Evolutionary conservation across 495 filamentous ascomycete genomes (phyloP), one percentile per base, ranked within the genome.

Genomic region (Tuber melanosporum): DNA sequence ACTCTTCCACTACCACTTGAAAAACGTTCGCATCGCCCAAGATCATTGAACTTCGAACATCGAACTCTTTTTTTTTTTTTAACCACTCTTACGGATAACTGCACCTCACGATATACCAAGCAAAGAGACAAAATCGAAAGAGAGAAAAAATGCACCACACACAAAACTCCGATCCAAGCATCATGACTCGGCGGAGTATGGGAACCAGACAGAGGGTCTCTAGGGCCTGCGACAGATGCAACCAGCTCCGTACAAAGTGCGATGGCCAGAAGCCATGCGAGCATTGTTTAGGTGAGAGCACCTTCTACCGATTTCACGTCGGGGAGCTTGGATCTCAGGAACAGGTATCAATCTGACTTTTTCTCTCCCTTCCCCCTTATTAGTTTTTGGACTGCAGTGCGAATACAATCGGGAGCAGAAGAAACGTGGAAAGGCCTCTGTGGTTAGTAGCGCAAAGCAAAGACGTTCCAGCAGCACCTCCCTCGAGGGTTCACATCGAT

Each of bases 201-300:
- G 78, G 77, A 36, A 80, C 78, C 46, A 80, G 78, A 73, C 78
- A 80, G 69, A 73, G 78, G 76, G 78, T 80, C 71, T 80, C 78
- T 26, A 76, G 78, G 26, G 78, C 78, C 62, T 80, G 94, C 85
- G 94, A 97, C 84, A 94, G 96, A 84, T 97, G 94, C 86, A 97
- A 97, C 85, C 94, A 97, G 84, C 87, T 97, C 66, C 89, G 94
- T 82, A 97, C 94, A 70, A 97, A 95, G 85, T 97, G 94, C 84
- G 94, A 97, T 85, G 94, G 94, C 76, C 92, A 95, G 82, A 89
- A 90, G 77, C 94, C 94, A 20, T 97, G 94, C 83, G 93, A 93
- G 74, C 94, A 97, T 87, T 97, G 94, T 85, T 90, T 94, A 83
- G 93, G 93, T 95, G 87, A 82, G 86, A 85, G 52, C 57, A 66